Conservation (phyloP, 192 early-diverging fungal genomes). For the Geranomyces michiganensis region DNA sequence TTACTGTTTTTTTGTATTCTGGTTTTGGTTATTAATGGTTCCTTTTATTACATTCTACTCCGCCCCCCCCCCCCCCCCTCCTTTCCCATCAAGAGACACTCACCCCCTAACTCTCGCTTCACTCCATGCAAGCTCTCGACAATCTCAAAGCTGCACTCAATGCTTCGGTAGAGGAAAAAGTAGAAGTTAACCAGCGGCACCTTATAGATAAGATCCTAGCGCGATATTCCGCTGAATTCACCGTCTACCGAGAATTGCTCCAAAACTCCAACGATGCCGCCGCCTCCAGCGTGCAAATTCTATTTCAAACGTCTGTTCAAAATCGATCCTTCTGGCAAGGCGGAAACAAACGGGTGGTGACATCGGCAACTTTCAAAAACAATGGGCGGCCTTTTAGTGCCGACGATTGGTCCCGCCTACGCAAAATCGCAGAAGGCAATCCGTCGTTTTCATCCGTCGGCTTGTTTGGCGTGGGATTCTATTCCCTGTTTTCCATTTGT, state of each 20-base stretch:
- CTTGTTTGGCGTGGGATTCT: conserved; percentile 83
- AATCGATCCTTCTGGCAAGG: conserved; percentile 28
- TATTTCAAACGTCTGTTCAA: conserved; percentile 33
- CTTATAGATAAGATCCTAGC: conserved; percentile 91
- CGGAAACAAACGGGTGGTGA: conserved; percentile 23
- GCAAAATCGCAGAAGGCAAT: conserved; percentile 91
- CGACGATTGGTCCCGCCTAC: conserved; percentile 81
- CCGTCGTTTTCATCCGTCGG: conserved; percentile 78
- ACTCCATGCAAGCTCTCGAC: conserved; percentile 9
- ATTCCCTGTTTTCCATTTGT: conserved; percentile 85
- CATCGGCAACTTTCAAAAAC: conserved; percentile 66
- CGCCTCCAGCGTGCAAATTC: conserved; percentile 47
- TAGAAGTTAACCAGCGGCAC: conserved; percentile 83
- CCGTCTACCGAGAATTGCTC: conserved; percentile 75
- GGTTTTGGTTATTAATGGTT: no score
- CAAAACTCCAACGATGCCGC: conserved; percentile 75
- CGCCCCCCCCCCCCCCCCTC: no score
- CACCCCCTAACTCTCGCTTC: no score
- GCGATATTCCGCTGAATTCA: conserved; percentile 82
- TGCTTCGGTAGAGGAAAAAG: conserved; percentile 59
- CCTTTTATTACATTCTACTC: no score
- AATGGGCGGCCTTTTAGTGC: conserved; percentile 79
- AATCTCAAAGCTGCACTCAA: conserved; percentile 39
- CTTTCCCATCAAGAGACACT: no score
- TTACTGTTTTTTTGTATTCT: no score